phyloP scores from a whole-genome alignment of 805 yeast genomes.

The Candida manassasensis region DNA sequence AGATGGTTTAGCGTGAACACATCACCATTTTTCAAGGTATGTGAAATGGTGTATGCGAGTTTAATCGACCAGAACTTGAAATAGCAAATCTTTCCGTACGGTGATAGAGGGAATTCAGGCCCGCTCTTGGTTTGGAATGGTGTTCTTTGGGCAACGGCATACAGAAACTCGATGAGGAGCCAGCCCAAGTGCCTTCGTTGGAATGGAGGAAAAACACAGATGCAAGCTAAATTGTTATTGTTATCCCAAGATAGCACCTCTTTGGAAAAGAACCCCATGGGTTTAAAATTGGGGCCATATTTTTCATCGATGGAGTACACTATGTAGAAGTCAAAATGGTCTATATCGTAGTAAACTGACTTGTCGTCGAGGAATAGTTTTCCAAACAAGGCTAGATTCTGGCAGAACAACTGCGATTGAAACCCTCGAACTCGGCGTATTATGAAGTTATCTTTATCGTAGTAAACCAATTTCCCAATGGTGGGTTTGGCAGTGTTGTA shows the following conservation, averaged over 20 bases:
- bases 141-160: conserved; percentile 54
- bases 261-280: conserved; percentile 91
- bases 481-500: conserved; percentile 28
- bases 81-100: conserved; percentile 73
- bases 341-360: conserved; percentile 77
- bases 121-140: conserved; percentile 67
- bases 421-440: conserved; percentile 69
- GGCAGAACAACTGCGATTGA: conserved; percentile 65
- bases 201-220: conserved; percentile 87
- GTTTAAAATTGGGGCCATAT: conserved; percentile 25
- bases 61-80: conserved; percentile 67
- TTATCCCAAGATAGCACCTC: conserved; percentile 75
- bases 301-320: conserved; percentile 47
- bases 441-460: conserved; percentile 43
- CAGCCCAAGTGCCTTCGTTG: conserved; percentile 78
- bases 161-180: conserved; percentile 76
- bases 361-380: conserved; percentile 87
- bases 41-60: conserved; percentile 19
- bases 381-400: conserved; percentile 77
- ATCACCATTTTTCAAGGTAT: conserved; percentile 6
- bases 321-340: conserved; percentile 75
- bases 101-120: conserved; percentile 88
- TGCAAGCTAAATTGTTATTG: conserved; percentile 81
- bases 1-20: conserved; percentile 44
- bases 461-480: conserved; percentile 68